Percentiles rank a stretch among this genome's conserved stretches.
phyloP scores from a whole-genome alignment of 2,329 filamentous ascomycete genomes.

The Aspergillus luchuensis region DNA sequence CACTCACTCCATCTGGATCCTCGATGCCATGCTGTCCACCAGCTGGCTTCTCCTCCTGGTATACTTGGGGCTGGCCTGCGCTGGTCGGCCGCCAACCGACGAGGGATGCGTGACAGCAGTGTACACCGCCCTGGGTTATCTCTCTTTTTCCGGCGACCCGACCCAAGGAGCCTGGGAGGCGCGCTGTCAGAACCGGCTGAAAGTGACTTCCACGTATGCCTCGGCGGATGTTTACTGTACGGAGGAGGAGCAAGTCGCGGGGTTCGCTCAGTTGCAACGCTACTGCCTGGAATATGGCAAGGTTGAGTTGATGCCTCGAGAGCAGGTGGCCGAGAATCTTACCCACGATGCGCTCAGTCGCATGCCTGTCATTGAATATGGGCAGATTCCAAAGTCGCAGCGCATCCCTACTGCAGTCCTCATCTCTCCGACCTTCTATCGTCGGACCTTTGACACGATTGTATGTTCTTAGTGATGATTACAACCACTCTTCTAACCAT shows the following conservation, averaged over 20 bases:
- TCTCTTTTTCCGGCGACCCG: slow-evolving; percentile 31
- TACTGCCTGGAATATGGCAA: slow-evolving; percentile 30
- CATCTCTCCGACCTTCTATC: slow-evolving; percentile 34
- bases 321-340: slow-evolving; percentile 33
- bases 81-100: slow-evolving; percentile 19
- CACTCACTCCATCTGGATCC: not conserved
- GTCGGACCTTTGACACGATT: slow-evolving; percentile 34
- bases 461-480: slow-evolving; percentile 24
- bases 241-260: slow-evolving; percentile 25
- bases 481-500: not conserved
- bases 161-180: slow-evolving; percentile 25
- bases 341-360: slow-evolving; percentile 35
- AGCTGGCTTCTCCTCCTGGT: slow-evolving; percentile 22
- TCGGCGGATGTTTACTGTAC: slow-evolving; percentile 36
- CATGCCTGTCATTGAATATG: slow-evolving; percentile 37
- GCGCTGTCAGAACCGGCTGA: slow-evolving; percentile 36
- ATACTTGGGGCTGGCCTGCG: slow-evolving; percentile 9
- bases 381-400: slow-evolving; percentile 28
- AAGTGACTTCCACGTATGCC: slow-evolving; percentile 41
- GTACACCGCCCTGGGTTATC: slow-evolving; percentile 35
- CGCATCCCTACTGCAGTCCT: slow-evolving; percentile 31
- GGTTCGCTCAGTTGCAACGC: slow-evolving; percentile 25
- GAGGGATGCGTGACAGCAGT: slow-evolving; percentile 39
- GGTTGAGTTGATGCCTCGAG: slow-evolving; percentile 30
- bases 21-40: slow-evolving; percentile 21